Percentiles rank a stretch among this genome's conserved stretches.
Evolutionary conservation across 208 protist species (phyloP).

Genomic region (Leishmania braziliensis): DNA sequence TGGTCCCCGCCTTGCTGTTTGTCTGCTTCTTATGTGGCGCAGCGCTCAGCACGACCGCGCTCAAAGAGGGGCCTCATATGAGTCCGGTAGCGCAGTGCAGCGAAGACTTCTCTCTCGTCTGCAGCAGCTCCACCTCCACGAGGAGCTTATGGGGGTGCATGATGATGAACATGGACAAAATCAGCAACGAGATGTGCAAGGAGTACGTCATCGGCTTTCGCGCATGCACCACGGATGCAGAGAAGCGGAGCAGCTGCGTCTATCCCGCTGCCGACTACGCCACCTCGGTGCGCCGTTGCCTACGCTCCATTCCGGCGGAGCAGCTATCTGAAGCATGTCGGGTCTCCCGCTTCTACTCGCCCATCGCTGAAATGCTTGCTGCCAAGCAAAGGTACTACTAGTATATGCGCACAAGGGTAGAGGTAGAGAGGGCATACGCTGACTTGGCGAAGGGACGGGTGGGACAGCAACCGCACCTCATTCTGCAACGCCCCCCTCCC

Average conservation of each 20-base stretch:
- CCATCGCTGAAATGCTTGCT: conserved; percentile 23
- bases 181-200: conserved; percentile 31
- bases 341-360: conserved; percentile 35
- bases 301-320: conserved; percentile 22
- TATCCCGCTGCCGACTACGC: conserved; percentile 30
- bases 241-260: conserved; percentile 34
- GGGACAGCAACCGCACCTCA: not conserved
- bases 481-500: not conserved
- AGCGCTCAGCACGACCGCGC: not conserved
- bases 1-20: not conserved
- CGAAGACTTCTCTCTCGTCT: conserved; percentile 35
- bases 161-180: conserved; percentile 31
- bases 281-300: conserved; percentile 35
- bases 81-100: conserved; percentile 38
- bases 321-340: conserved; percentile 34
- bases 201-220: conserved; percentile 39
- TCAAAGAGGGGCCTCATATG: conserved; percentile 11
- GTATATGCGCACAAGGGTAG: not conserved
- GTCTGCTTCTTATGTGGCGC: not conserved
- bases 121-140: conserved; percentile 9
- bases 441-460: not conserved
- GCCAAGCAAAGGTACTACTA: not conserved
- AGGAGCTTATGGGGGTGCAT: conserved; percentile 44
- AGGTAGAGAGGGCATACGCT: not conserved
- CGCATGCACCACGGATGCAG: conserved; percentile 40